phyloP scores from a whole-genome alignment of 768 basidiomycete genomes.

The Trametes sanguinea region DNA sequence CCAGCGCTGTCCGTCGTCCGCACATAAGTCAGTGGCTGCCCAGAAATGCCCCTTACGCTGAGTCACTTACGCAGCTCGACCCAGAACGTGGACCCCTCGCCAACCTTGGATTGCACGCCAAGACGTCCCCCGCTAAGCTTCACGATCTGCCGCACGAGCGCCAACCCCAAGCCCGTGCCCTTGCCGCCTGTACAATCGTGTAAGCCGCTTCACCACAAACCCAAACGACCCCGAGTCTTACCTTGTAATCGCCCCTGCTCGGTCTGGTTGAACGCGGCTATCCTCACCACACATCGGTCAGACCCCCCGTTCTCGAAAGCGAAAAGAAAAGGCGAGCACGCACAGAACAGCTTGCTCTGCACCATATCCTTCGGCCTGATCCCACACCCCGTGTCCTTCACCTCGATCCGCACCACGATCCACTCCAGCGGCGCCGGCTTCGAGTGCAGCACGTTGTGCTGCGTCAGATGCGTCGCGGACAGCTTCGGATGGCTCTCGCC shows the following conservation, averaged over 20 bases:
- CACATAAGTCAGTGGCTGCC: neutral
- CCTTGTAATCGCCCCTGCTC: conserved; percentile 74
- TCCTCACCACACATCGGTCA: neutral
- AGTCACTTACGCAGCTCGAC: conserved; percentile 62
- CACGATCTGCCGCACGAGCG: conserved; percentile 55
- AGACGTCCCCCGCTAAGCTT: conserved; percentile 51
- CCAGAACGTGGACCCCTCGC: conserved; percentile 86
- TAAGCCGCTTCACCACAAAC: neutral
- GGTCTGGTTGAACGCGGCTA: conserved; percentile 78
- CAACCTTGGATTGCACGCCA: conserved; percentile 44
- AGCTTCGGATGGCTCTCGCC: conserved; percentile 22
- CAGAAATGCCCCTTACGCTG: conserved; percentile 7
- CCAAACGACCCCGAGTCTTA: neutral
- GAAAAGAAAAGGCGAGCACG: conserved; percentile 29
- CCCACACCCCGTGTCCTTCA: conserved; percentile 74
- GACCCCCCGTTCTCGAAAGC: neutral
- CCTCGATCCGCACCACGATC: conserved; percentile 84
- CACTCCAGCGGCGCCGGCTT: conserved; percentile 49
- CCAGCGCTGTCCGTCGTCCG: conserved; percentile 46
- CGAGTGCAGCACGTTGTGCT: conserved; percentile 50
- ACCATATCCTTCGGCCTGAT: conserved; percentile 67
- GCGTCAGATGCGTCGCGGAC: conserved; percentile 40
- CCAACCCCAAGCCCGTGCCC: conserved; percentile 55
- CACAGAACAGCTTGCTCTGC: conserved; percentile 71
- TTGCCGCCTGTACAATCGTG: conserved; percentile 39